Conservation (phyloP, 768 basidiomycete genomes). For the Rhodotorula sphaerocarpa region DNA sequence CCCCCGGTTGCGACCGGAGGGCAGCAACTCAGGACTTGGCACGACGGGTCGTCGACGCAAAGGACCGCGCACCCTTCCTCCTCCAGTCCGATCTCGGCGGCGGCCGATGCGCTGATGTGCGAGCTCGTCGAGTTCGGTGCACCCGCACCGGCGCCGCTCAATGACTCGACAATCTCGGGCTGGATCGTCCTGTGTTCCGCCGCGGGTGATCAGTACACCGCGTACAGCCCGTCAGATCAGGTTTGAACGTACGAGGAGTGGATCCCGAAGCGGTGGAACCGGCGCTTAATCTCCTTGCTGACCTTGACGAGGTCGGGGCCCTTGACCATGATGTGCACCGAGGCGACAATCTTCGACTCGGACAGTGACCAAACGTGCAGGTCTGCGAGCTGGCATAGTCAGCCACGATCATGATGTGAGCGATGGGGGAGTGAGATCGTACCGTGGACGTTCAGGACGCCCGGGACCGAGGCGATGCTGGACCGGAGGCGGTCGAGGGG, state of each 20-base stretch:
- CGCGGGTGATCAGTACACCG: neutral
- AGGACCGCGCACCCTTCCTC: constrained; percentile 32
- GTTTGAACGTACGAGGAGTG: constrained; percentile 56
- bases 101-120: constrained; percentile 18
- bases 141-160: neutral
- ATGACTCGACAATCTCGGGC: constrained; percentile 31
- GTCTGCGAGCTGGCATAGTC: constrained; percentile 46
- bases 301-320: constrained; percentile 85
- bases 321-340: constrained; percentile 81
- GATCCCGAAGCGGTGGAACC: constrained; percentile 81
- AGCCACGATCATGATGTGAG: too few relatives aligned
- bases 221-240: neutral
- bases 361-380: constrained; percentile 97
- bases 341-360: constrained; percentile 87
- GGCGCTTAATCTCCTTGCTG: constrained; percentile 70
- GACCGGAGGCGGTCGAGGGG: constrained; percentile 78
- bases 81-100: constrained; percentile 13
- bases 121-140: neutral
- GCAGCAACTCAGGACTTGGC: constrained; percentile 28
- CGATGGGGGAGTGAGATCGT: neutral
- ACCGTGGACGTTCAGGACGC: constrained; percentile 71
- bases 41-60: constrained; percentile 33
- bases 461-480: constrained; percentile 72
- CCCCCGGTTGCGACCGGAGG: constrained; percentile 15
- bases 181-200: constrained; percentile 34